These are phyloP conservation scores for Malus orientalis DNA, from an alignment of 306 rosid species.

Conservation along the genomic window DNA sequence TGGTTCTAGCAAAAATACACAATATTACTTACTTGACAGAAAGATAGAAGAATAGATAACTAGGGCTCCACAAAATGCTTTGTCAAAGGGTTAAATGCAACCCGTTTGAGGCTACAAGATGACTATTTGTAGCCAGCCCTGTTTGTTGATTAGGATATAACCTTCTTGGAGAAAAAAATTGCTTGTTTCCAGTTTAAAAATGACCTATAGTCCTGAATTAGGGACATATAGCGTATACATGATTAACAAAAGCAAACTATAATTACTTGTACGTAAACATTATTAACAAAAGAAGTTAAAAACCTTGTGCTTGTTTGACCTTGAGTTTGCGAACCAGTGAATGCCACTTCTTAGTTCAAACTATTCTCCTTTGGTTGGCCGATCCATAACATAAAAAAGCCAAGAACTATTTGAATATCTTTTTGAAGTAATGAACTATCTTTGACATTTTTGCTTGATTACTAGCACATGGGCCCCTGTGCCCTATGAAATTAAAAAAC, in stretches of 20 bases:
- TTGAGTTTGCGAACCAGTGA: neutral
- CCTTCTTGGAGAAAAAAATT: no score
- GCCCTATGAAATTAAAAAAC: neutral
- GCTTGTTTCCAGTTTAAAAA: no score
- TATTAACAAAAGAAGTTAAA: neutral
- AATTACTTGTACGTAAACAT: neutral
- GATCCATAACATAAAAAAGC: neutral
- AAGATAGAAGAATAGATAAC: neutral
- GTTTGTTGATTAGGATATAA: no score
- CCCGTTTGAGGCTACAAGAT: neutral
- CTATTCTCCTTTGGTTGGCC: neutral
- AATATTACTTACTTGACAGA: neutral
- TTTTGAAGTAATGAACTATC: neutral
- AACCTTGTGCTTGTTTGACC: neutral
- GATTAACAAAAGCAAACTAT: neutral
- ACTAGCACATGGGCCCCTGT: neutral
- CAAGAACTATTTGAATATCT: neutral
- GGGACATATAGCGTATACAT: no score
- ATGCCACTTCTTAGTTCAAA: neutral
- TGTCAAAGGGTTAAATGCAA: no score
- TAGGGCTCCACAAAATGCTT: neutral
- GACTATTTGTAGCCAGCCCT: neutral
- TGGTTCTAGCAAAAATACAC: no score
- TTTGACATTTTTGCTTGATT: neutral
- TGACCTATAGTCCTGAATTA: no score